A percentile compares a stretch with the other conserved stretches of the same genome.
Conservation (phyloP, 2,329 filamentous ascomycete species). For the Balansia obtecta region DNA sequence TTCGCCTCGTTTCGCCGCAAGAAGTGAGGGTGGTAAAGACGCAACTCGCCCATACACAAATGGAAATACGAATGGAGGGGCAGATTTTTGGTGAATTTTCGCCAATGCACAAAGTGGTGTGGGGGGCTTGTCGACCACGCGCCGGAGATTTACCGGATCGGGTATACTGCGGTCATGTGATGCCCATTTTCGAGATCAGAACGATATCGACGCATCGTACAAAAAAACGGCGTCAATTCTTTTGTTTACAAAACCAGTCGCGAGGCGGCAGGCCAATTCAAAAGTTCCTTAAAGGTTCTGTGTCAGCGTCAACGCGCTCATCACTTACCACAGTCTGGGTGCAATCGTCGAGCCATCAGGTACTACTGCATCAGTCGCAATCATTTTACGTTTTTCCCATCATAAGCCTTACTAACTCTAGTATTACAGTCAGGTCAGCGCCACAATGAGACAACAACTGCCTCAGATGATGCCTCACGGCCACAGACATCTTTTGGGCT, state of each 20-base stretch:
- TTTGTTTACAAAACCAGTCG: background rate
- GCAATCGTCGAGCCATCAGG: background rate
- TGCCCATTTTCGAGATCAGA: background rate
- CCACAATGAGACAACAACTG: conserved; percentile 16
- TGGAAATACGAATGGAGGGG: conserved; percentile 24
- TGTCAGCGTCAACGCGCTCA: too few species aligned
- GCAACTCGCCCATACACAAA: conserved; percentile 8
- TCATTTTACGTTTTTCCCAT: background rate
- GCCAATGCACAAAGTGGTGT: conserved; percentile 25
- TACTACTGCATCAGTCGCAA: background rate
- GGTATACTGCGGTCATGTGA: conserved; percentile 14
- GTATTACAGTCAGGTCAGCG: background rate
- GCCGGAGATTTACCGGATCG: conserved; percentile 22
- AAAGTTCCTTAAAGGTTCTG: too few species aligned
- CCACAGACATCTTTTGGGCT: conserved; percentile 9
- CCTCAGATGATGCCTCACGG: conserved; percentile 13
- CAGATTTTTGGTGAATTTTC: conserved; percentile 31
- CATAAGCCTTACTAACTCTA: too few species aligned
- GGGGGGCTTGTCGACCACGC: conserved; percentile 15
- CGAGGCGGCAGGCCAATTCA: too few species aligned
- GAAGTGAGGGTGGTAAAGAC: conserved; percentile 5
- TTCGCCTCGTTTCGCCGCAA: conserved; percentile 3
- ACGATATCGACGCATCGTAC: too few species aligned
- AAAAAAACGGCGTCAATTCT: too few species aligned
- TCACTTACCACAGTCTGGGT: background rate